These are phyloP conservation scores for Malus sylvestris DNA, from an alignment of 306 rosid genomes.

Conservation along the genomic window DNA sequence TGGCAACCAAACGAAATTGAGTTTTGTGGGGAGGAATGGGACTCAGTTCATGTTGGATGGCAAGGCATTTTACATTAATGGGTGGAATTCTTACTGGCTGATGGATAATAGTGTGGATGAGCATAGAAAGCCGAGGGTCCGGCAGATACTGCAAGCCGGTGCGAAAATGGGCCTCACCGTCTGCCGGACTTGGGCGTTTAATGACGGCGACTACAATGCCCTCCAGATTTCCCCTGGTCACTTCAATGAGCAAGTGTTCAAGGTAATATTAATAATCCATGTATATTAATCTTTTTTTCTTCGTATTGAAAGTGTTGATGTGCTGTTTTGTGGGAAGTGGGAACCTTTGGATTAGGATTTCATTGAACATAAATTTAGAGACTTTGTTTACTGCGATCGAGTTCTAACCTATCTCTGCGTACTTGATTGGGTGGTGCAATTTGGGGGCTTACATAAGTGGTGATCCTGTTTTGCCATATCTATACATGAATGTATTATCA, in stretches of 20 bases:
- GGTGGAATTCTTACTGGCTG: conserved; percentile 98
- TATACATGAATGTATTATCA: background rate
- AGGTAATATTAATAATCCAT: conserved; percentile 48
- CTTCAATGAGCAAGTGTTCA: conserved; percentile 69
- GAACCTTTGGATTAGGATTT: background rate
- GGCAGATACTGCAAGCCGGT: conserved; percentile 61
- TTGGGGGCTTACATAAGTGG: conserved; percentile 10
- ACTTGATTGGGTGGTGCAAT: conserved; percentile 10
- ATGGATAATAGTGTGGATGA: conserved; percentile 73
- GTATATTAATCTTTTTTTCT: conserved; percentile 6
- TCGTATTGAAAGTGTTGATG: background rate
- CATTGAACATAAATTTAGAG: background rate
- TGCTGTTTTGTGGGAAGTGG: background rate
- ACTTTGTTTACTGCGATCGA: background rate
- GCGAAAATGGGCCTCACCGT: conserved; percentile 92
- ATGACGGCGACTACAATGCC: conserved; percentile 83
- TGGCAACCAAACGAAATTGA: conserved; percentile 28
- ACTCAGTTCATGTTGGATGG: conserved; percentile 69
- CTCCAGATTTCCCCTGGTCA: conserved; percentile 87
- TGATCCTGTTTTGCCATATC: background rate
- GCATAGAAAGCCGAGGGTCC: conserved; percentile 46
- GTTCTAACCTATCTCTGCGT: conserved; percentile 2
- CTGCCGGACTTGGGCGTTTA: conserved; percentile 96
- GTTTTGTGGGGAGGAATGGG: conserved; percentile 75
- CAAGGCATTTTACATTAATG: conserved; percentile 65